Evolutionary conservation across 2,329 filamentous ascomycete species (phyloP).

Genomic region (Pseudocercospora macadamiae): DNA sequence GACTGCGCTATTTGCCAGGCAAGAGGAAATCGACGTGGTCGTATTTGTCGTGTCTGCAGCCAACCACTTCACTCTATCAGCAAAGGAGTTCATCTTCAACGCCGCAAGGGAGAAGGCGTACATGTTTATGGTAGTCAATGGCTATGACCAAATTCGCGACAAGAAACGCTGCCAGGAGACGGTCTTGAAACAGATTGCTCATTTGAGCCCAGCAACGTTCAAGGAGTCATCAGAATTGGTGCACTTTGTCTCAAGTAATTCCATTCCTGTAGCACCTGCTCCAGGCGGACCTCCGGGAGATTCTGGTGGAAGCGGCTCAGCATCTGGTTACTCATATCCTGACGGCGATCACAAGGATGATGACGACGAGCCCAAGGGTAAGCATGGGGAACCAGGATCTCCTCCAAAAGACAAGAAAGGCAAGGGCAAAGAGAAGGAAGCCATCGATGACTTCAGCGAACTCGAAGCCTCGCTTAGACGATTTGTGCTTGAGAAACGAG

Average conservation of each 20-base stretch:
- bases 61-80: constrained; percentile 96
- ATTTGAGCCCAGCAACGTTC: constrained; percentile 86
- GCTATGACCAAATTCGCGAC: constrained; percentile 90
- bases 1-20: constrained; percentile 92
- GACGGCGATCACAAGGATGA: constrained; percentile 48
- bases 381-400: constrained; percentile 51
- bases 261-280: constrained; percentile 72
- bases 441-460: constrained; percentile 84
- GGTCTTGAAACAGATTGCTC: constrained; percentile 86
- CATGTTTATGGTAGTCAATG: constrained; percentile 98
- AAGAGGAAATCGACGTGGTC: constrained; percentile 98
- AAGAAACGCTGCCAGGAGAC: constrained; percentile 88
- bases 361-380: constrained; percentile 59
- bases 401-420: constrained; percentile 62
- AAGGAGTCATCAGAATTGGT: constrained; percentile 93
- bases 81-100: constrained; percentile 96
- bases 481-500: constrained; percentile 94
- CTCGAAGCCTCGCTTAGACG: constrained; percentile 85
- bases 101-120: constrained; percentile 97
- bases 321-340: constrained; percentile 40
- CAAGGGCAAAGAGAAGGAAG: constrained; percentile 77
- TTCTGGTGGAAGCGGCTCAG: constrained; percentile 35
- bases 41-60: constrained; percentile 97
- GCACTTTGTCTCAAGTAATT: constrained; percentile 97
- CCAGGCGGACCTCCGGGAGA: constrained; percentile 59